Evolutionary conservation across 2,329 filamentous ascomycete species (phyloP).

Genomic region (Talaromyces albobiverticillius): DNA sequence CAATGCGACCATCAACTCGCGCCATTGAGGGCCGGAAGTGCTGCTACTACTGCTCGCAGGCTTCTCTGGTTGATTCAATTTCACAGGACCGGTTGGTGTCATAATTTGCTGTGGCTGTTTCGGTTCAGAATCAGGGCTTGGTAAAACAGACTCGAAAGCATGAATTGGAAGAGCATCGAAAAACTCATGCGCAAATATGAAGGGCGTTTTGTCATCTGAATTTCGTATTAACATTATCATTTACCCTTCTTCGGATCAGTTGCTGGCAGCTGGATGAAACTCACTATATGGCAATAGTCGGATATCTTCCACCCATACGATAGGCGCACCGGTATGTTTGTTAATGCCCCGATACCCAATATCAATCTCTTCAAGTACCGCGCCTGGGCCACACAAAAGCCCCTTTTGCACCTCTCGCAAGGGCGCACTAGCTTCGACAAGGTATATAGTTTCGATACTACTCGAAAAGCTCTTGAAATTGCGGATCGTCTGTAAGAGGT

Average conservation of each 20-base stretch:
- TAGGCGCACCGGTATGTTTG: constrained; percentile 71
- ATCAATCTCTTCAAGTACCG: constrained; percentile 66
- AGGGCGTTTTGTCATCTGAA: constrained; percentile 66
- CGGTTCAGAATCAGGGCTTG: constrained; percentile 37
- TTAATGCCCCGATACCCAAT: constrained; percentile 70
- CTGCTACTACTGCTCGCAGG: constrained; percentile 36
- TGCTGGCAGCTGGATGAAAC: constrained; percentile 19
- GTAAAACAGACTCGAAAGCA: constrained; percentile 75
- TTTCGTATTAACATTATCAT: constrained; percentile 49
- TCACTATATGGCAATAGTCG: constrained; percentile 71
- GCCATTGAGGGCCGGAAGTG: constrained; percentile 63
- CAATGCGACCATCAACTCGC: constrained; percentile 74
- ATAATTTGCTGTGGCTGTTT: constrained; percentile 47
- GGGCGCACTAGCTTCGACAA: constrained; percentile 87
- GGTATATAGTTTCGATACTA: constrained; percentile 81
- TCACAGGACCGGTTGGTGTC: constrained; percentile 47
- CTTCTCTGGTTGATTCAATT: constrained; percentile 36
- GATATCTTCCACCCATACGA: constrained; percentile 89
- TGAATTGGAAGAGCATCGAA: constrained; percentile 98
- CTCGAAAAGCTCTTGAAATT: constrained; percentile 76
- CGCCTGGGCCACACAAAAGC: constrained; percentile 72
- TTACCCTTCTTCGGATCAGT: too few relatives aligned
- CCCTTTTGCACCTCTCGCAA: constrained; percentile 75
- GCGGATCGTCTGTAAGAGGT: constrained; percentile 65
- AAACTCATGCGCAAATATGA: constrained; percentile 96